Percentiles rank a stretch among this genome's conserved stretches.
phyloP scores from a whole-genome alignment of 768 basidiomycete species.

The Postia placenta region DNA sequence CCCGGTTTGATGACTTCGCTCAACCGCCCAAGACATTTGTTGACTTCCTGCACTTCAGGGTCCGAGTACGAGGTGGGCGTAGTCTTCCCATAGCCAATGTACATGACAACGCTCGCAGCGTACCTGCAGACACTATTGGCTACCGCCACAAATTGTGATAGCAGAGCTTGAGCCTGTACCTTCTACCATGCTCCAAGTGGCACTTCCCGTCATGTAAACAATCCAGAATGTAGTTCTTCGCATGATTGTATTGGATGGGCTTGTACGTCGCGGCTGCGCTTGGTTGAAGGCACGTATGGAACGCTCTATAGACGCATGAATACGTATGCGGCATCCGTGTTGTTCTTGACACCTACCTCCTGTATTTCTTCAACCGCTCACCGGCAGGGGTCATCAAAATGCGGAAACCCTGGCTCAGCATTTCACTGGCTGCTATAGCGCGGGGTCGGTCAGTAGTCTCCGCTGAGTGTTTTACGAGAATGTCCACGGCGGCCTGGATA shows the following conservation, averaged over 20 bases:
- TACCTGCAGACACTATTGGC: conserved; percentile 21
- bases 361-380: conserved; percentile 23
- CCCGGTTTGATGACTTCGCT: conserved; percentile 32
- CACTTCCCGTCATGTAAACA: conserved; percentile 26
- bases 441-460: conserved; percentile 31
- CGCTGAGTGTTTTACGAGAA: conserved; percentile 34
- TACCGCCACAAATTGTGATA: not conserved
- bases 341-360: conserved; percentile 10
- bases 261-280: conserved; percentile 27
- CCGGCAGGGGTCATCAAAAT: conserved; percentile 22
- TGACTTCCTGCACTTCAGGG: conserved; percentile 28
- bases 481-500: conserved; percentile 30
- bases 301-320: conserved; percentile 19
- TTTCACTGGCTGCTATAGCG: conserved; percentile 28
- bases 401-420: conserved; percentile 29
- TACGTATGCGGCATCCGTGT: no score
- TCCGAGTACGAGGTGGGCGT: conserved; percentile 32
- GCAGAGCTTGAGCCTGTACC: conserved; percentile 14
- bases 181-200: conserved; percentile 28
- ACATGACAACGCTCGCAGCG: conserved; percentile 33
- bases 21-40: conserved; percentile 29
- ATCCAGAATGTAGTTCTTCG: conserved; percentile 29
- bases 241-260: conserved; percentile 26
- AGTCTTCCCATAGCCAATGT: conserved; percentile 34
- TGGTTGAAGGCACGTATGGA: conserved; percentile 31